phyloP scores from a whole-genome alignment of 352 stramenopile species.

The Blastocystis sp. region DNA sequence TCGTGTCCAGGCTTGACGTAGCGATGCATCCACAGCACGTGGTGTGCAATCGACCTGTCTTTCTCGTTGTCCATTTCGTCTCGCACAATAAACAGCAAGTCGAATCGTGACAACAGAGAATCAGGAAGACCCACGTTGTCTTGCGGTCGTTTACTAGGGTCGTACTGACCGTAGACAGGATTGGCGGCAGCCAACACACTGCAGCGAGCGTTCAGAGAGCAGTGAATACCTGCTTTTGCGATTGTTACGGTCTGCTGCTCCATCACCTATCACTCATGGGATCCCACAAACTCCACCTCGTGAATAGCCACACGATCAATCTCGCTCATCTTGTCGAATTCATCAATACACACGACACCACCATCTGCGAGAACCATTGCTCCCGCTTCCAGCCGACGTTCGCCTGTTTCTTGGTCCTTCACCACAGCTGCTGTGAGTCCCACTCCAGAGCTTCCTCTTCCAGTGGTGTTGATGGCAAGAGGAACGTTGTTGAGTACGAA shows the following conservation, averaged over 20 bases:
- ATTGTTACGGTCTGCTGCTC: constrained; percentile 99
- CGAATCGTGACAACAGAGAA: constrained; percentile 98
- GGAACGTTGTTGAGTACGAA: constrained; percentile 89
- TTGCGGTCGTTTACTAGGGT: constrained; percentile 90
- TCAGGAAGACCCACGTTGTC: constrained; percentile 98
- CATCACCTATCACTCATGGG: constrained; percentile 76
- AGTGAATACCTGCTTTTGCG: constrained; percentile 98
- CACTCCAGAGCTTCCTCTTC: constrained; percentile 82
- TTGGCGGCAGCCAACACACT: constrained; percentile 96
- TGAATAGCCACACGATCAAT: constrained; percentile 97
- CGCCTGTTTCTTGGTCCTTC: constrained; percentile 85
- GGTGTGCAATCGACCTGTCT: constrained; percentile 88
- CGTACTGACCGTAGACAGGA: constrained; percentile 98
- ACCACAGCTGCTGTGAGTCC: constrained; percentile 97
- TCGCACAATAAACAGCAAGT: constrained; percentile 91
- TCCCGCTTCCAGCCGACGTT: constrained; percentile 87
- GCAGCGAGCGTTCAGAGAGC: constrained; percentile 94
- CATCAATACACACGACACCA: constrained; percentile 98
- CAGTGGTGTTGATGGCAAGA: constrained; percentile 80
- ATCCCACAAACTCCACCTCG: constrained; percentile 72
- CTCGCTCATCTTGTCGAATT: constrained; percentile 97
- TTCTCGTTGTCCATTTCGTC: constrained; percentile 65
- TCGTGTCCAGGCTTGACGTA: constrained; percentile 81
- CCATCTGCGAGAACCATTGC: constrained; percentile 98
- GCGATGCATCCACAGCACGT: constrained; percentile 92